Conservation (phyloP, 169 alveolate species). For the Neospora caninum region DNA sequence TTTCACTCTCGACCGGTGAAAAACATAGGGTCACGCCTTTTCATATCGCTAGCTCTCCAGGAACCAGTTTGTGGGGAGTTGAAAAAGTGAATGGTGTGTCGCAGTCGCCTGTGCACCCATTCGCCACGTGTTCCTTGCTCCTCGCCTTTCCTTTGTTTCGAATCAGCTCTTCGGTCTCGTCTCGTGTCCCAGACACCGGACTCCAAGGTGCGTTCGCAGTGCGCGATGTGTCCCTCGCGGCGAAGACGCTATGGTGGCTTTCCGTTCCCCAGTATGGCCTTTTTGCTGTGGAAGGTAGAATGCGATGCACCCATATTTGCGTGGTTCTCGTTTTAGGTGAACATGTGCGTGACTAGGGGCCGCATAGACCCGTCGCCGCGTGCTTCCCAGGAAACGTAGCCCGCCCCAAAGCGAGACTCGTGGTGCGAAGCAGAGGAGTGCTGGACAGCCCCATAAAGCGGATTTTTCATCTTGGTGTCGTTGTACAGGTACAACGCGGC, state of each 20-base stretch:
- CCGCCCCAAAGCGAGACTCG: no score
- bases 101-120: no score
- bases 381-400: no score
- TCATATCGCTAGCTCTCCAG: no score
- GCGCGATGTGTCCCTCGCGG: background rate
- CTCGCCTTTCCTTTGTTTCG: constrained; percentile 5
- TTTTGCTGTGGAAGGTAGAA: background rate
- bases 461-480: background rate
- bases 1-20: background rate
- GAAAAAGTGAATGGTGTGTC: no score
- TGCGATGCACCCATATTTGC: background rate
- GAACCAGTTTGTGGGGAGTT: no score
- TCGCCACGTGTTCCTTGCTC: background rate
- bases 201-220: constrained; percentile 74
- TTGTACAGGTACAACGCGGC: background rate
- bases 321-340: background rate
- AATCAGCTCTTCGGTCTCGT: constrained; percentile 89
- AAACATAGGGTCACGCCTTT: no score
- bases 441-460: background rate
- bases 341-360: no score
- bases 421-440: no score
- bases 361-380: no score
- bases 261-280: background rate
- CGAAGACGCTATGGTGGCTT: background rate
- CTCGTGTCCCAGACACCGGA: constrained; percentile 93